Evolutionary conservation across 164 flowering plant species (phyloP).

Genomic region (Protea cynaroides): DNA sequence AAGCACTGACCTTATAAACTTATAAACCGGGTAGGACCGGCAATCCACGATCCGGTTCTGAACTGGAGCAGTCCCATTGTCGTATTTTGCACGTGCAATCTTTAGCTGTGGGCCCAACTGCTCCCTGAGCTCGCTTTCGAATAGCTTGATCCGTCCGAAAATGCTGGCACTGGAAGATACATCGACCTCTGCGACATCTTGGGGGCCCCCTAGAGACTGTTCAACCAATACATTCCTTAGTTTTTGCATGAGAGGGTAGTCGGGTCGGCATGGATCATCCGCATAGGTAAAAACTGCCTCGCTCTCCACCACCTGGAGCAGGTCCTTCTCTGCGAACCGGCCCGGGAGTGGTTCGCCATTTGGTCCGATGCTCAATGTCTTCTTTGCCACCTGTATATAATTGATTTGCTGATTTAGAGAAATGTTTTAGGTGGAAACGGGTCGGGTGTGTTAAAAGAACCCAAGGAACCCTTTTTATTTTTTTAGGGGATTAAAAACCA

Average conservation of each 20-base stretch:
- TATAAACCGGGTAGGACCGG: constrained; percentile 19
- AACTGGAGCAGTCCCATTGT: constrained; percentile 7
- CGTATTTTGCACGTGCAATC: constrained; percentile 9
- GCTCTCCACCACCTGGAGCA: constrained; percentile 15
- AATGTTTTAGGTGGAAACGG: no score
- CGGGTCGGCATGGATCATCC: constrained; percentile 16
- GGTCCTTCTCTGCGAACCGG: constrained; percentile 16
- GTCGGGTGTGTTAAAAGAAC: no score
- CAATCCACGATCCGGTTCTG: constrained; percentile 12
- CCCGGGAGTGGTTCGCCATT: constrained; percentile 19
- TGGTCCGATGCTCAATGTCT: constrained; percentile 14
- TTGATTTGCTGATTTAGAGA: no score
- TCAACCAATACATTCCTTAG: constrained; percentile 19
- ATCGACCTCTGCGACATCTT: background rate
- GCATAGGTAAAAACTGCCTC: constrained; percentile 14
- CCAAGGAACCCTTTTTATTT: no score
- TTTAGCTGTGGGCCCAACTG: constrained; percentile 7
- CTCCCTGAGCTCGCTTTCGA: constrained; percentile 17
- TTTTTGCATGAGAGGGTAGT: constrained; percentile 17
- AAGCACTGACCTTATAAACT: constrained; percentile 13
- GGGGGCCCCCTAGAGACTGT: constrained; percentile 3
- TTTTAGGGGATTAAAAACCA: no score
- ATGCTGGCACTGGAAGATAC: background rate
- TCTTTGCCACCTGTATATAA: constrained; percentile 18
- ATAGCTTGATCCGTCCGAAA: constrained; percentile 12